Base-by-base conservation (phyloP, 352 stramenopile genomes). In the Peronospora farinosa region DNA sequence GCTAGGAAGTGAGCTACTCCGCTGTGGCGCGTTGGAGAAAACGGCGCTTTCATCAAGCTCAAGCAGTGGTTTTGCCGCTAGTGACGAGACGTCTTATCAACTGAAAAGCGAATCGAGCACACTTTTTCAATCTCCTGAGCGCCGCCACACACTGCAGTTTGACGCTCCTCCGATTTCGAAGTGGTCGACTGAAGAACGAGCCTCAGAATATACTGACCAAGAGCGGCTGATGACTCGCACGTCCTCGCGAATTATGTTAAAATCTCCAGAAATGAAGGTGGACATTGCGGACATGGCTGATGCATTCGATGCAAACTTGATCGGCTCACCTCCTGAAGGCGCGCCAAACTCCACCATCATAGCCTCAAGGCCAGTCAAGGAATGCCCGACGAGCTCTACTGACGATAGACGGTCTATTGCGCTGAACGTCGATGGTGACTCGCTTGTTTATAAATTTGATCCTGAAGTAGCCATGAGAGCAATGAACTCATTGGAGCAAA, bases 1-100 rank as follows among this genome's bases (percentile, higher is more conserved):
- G 76, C 75, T 92, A 46, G 77, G 76, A n/a, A 68, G 69, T 36
- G 81, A 92, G 44, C 54, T 92, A 19, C 57, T 92, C 13, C 60
- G 66, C 1, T 79, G 76, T 30, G 74, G 74, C 0, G 72, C 78
- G 17, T 47, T 92, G 8, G 72, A 86, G 38, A 65, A 60, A 25
- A 67, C 55, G 5, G 44, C 63, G 6, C 37, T 60, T 19, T 63
- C 51, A 45, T 69, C 41, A 21, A 54, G 55, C 17, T 60, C 51
- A 15, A 39, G 64, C 30, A 60, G 47, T 59, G 58, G 63, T 19
- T 72, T 70, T 62, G 47, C 49, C 36, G 57, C 45, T 39, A 56
- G 63, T 19, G 60, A 65, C 11, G 63, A 68, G 31, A 63, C 53
- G 31, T 63, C 49, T 5, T 83, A 79, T 49, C 69, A 57, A 21